Conservation (phyloP, 345 rosid genomes). For the Cardamine occulta region DNA sequence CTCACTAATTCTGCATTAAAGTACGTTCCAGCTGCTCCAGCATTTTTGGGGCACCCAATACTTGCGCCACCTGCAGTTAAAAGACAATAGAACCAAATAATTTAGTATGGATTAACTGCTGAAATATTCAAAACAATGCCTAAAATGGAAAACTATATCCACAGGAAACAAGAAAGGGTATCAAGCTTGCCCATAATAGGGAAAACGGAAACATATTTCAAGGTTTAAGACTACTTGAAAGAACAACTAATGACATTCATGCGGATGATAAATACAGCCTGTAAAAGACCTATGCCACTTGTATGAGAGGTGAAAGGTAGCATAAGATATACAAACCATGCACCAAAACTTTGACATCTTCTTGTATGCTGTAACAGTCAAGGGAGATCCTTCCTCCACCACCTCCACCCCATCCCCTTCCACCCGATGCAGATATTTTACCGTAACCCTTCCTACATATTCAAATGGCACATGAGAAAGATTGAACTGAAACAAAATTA, state of each 20-base stretch:
- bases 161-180: conserved; percentile 16
- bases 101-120: conserved; percentile 7
- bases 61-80: conserved; percentile 77
- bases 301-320: conserved; percentile 39
- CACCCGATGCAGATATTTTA: conserved; percentile 84
- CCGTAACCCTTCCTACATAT: conserved; percentile 88
- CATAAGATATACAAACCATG: conserved; percentile 75
- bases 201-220: neutral
- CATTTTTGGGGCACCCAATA: conserved; percentile 78
- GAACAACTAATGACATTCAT: conserved; percentile 10
- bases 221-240: conserved; percentile 12
- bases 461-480: conserved; percentile 36
- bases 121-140: conserved; percentile 21
- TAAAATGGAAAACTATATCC: conserved; percentile 11
- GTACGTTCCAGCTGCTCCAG: conserved; percentile 98
- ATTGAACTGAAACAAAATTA: conserved; percentile 18
- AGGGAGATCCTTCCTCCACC: conserved; percentile 97
- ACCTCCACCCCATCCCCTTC: conserved; percentile 96
- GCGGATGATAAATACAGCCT: conserved; percentile 2
- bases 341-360: conserved; percentile 76
- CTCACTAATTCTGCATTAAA: conserved; percentile 84
- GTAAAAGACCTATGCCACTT: conserved; percentile 28
- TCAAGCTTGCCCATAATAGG: conserved; percentile 1
- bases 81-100: conserved; percentile 1
- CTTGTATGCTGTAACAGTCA: conserved; percentile 96